Percentiles rank a stretch among this genome's conserved stretches.
Conservation (phyloP, 148 eudicot genomes). For the Chenopodium berlandieri region DNA sequence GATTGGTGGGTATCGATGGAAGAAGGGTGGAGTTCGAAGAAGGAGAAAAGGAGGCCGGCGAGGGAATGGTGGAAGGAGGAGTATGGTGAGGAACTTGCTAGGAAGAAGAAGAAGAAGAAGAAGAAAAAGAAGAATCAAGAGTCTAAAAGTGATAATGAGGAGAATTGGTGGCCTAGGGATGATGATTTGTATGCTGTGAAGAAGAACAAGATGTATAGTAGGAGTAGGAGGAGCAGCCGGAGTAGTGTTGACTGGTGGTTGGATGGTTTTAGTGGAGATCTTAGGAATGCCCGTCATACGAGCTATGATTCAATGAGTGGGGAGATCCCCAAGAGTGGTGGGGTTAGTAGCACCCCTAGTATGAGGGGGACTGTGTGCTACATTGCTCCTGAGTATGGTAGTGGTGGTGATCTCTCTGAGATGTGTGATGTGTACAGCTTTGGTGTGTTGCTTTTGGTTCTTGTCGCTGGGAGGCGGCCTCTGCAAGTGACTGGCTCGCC, state of each 20-base stretch:
- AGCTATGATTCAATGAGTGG: conserved; percentile 65
- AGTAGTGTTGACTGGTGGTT: conserved; percentile 88
- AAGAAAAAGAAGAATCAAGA: conserved; percentile 38
- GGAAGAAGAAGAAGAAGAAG: conserved; percentile 61
- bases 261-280: conserved; percentile 81
- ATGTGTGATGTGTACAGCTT: conserved; percentile 91
- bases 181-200: conserved; percentile 41
- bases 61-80: conserved; percentile 99
- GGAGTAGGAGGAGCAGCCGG: conserved; percentile 50
- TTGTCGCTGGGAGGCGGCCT: conserved; percentile 79
- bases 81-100: conserved; percentile 68
- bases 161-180: conserved; percentile 71
- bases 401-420: conserved; percentile 72
- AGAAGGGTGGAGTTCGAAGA: conserved; percentile 52
- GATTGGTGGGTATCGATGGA: conserved; percentile 88
- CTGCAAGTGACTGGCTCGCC: conserved; percentile 86
- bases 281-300: conserved; percentile 51
- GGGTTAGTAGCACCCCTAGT: conserved; percentile 88
- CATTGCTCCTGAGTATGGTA: conserved; percentile 79
- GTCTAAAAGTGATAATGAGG: conserved; percentile 38
- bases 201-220: conserved; percentile 44
- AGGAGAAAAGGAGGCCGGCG: conserved; percentile 67
- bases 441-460: conserved; percentile 75
- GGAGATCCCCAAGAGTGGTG: conserved; percentile 77
- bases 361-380: conserved; percentile 97